Percentiles rank a stretch among this genome's conserved stretches.
phyloP scores from a whole-genome alignment of 2,329 filamentous ascomycete species.

The Pseudogymnoascus sp. region DNA sequence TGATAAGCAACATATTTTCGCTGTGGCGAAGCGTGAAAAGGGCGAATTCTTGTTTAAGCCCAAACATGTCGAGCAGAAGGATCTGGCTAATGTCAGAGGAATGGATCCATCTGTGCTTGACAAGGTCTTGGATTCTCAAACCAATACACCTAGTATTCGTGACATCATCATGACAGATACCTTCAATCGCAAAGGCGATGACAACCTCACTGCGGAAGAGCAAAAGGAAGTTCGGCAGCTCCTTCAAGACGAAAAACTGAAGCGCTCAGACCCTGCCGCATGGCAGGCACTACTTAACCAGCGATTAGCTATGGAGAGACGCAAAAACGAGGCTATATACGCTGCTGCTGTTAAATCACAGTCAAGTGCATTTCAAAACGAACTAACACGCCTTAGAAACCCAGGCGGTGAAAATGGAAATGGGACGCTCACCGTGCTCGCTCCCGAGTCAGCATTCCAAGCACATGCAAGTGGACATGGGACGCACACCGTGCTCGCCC shows the following conservation, averaged over 20 bases:
- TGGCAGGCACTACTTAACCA: neutral
- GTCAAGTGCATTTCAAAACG: neutral
- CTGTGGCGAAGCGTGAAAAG: conserved; percentile 48
- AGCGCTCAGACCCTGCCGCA: conserved; percentile 20
- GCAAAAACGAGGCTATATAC: neutral
- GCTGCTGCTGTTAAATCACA: neutral
- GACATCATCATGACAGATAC: conserved; percentile 61
- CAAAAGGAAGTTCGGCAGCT: conserved; percentile 42
- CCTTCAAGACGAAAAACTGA: conserved; percentile 27
- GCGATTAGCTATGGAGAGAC: neutral
- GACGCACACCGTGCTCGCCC: too few species aligned
- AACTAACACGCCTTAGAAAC: too few species aligned
- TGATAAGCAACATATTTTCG: conserved; percentile 70
- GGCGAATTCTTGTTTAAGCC: conserved; percentile 52
- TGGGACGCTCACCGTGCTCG: too few species aligned
- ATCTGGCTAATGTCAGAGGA: conserved; percentile 45
- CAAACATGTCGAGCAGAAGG: conserved; percentile 39
- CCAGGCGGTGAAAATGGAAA: too few species aligned
- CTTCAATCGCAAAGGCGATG: conserved; percentile 61
- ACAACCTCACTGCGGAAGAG: conserved; percentile 55
- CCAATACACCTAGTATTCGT: conserved; percentile 37
- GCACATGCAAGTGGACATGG: too few species aligned
- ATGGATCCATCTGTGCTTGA: conserved; percentile 56
- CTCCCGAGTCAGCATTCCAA: too few species aligned
- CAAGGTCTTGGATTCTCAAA: conserved; percentile 43